Evolutionary conservation across 2,329 filamentous ascomycete species (phyloP).

Genomic region (Verticillium longisporum): DNA sequence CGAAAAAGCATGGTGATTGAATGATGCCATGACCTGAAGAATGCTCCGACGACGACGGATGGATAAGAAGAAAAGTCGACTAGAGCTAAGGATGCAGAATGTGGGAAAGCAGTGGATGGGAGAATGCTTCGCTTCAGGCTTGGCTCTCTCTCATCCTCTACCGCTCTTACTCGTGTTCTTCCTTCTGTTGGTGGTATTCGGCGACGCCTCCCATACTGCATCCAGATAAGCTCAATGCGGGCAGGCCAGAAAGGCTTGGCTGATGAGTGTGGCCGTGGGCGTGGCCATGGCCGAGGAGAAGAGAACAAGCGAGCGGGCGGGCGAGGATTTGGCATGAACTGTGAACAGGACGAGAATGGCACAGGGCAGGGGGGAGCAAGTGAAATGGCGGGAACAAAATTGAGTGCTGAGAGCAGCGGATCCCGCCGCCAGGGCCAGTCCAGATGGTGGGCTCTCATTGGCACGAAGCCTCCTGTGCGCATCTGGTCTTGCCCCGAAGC

Average conservation of each 20-base stretch:
- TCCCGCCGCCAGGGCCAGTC: not conserved
- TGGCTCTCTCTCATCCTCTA: not conserved
- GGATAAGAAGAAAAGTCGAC: not conserved
- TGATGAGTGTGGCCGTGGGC: not conserved
- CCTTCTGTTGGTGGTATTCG: not conserved
- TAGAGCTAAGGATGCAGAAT: not conserved
- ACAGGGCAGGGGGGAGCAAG: not conserved
- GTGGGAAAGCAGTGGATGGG: not conserved
- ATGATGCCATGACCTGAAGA: not conserved
- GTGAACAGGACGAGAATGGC: not conserved
- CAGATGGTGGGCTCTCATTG: not conserved
- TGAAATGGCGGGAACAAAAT: not conserved
- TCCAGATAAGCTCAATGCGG: not conserved
- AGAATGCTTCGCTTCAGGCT: not conserved
- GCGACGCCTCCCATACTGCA: not conserved
- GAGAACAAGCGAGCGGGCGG: not conserved
- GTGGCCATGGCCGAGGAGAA: not conserved
- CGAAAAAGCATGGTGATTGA: not conserved
- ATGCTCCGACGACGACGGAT: not conserved
- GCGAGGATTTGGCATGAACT: not conserved
- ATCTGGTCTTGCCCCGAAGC: constrained; percentile 1
- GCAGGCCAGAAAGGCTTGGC: not conserved
- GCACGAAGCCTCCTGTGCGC: not conserved
- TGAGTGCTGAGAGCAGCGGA: not conserved
- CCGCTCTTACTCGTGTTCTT: not conserved